These are phyloP conservation scores for Oenanthe sinensis DNA, from an alignment of 129 eudicot genomes.

Conservation along the genomic window DNA sequence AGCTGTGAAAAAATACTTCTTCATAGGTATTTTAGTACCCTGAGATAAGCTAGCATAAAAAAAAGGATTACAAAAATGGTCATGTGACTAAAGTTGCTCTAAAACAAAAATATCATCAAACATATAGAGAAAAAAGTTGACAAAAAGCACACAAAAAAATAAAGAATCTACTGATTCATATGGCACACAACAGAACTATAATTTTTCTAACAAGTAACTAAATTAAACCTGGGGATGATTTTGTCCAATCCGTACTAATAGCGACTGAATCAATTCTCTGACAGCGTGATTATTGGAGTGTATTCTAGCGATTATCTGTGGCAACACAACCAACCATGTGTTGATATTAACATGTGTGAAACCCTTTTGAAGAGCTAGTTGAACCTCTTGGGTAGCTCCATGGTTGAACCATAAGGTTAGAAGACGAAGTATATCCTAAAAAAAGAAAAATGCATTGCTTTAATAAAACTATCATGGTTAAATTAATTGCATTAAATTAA, in stretches of 20 bases:
- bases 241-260: constrained; percentile 89
- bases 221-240: constrained; percentile 89
- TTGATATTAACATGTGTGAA: constrained; percentile 82
- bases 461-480: neutral
- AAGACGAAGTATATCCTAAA: constrained; percentile 98
- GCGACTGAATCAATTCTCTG: constrained; percentile 87
- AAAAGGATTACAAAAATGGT: neutral
- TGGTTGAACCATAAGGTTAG: constrained; percentile 98
- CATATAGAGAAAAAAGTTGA: neutral
- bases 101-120: neutral
- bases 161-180: neutral
- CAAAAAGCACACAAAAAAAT: neutral
- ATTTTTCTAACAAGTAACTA: neutral
- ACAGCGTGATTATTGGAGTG: constrained; percentile 93
- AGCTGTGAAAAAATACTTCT: neutral
- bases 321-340: constrained; percentile 98
- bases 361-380: constrained; percentile 78
- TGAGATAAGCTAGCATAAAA: neutral
- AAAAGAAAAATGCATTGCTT: neutral
- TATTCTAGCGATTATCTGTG: constrained; percentile 96
- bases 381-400: constrained; percentile 92
- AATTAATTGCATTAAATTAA: neutral
- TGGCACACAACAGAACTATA: neutral
- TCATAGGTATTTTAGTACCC: neutral
- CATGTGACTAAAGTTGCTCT: neutral